Percentiles rank a stretch among this genome's conserved stretches.
These are phyloP conservation scores for Isatis lusitanica DNA, from an alignment of 441 rosid genomes.

Conservation along the genomic window DNA sequence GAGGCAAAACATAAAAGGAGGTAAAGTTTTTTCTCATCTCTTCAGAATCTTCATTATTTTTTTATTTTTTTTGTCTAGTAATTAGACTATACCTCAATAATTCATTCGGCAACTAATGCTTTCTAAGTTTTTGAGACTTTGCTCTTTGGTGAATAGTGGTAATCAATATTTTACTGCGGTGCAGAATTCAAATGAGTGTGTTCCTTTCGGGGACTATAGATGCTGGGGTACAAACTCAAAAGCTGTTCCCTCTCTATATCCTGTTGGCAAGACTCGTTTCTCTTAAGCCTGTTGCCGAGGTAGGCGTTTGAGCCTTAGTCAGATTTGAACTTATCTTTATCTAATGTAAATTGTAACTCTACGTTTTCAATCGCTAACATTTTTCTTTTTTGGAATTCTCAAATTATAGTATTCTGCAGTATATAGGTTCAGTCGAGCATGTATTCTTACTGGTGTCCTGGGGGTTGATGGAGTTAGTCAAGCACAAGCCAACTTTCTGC, in stretches of 20 bases:
- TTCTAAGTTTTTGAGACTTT: background rate
- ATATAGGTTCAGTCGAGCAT: slow-evolving; percentile 80
- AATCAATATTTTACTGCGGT: slow-evolving; percentile 8
- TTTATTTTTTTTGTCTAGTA: background rate
- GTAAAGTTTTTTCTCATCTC: slow-evolving; percentile 38
- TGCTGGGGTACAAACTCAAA: slow-evolving; percentile 54
- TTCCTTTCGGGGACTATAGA: slow-evolving; percentile 50
- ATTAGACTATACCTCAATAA: background rate
- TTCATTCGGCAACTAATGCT: background rate
- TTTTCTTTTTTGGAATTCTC: slow-evolving; percentile 33
- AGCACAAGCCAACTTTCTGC: slow-evolving; percentile 72
- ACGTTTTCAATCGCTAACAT: slow-evolving; percentile 34
- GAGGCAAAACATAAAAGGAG: slow-evolving; percentile 76
- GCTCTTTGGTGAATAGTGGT: slow-evolving; percentile 8
- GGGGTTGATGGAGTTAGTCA: slow-evolving; percentile 69
- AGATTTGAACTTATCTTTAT: slow-evolving; percentile 3
- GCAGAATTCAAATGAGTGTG: slow-evolving; percentile 78
- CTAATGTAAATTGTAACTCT: background rate
- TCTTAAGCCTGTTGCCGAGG: slow-evolving; percentile 59
- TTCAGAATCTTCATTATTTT: background rate
- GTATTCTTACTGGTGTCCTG: slow-evolving; percentile 64
- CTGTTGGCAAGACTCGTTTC: slow-evolving; percentile 81
- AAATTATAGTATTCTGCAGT: slow-evolving; percentile 83
- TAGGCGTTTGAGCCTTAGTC: slow-evolving; percentile 32
- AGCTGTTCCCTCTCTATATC: slow-evolving; percentile 72